Evolutionary conservation across 768 basidiomycete species (phyloP).

Genomic region (Kwoniella dejecticola): DNA sequence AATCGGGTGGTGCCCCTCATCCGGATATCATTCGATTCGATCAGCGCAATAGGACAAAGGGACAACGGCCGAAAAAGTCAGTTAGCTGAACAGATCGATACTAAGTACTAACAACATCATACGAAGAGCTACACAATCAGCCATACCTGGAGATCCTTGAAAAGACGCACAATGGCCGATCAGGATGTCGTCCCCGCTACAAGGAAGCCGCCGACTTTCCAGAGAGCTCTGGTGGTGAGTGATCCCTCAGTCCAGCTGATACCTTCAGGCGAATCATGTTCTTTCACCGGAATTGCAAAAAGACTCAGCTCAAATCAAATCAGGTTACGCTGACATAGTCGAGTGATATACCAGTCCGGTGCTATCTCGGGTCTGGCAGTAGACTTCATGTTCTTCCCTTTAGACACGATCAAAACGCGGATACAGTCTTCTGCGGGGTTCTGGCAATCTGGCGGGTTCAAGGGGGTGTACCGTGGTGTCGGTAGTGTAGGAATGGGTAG

Average conservation of each 20-base stretch:
- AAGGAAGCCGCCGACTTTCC: conserved; percentile 12
- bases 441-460: conserved; percentile 78
- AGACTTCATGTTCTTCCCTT: conserved; percentile 92
- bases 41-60: background rate
- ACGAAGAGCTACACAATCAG: too few species aligned
- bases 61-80: conserved; percentile 13
- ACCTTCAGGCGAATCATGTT: too few species aligned
- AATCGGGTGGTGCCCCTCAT: background rate
- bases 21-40: conserved; percentile 1
- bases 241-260: too few species aligned
- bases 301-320: too few species aligned
- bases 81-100: background rate
- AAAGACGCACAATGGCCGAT: too few species aligned
- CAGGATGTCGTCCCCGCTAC: background rate
- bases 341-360: conserved; percentile 88
- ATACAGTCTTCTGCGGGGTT: conserved; percentile 89
- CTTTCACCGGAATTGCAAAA: too few species aligned
- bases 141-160: too few species aligned
- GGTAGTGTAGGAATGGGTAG: conserved; percentile 93
- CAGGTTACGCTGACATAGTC: conserved; percentile 62
- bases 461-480: conserved; percentile 86
- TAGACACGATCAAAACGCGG: conserved; percentile 95
- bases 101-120: too few species aligned
- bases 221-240: conserved; percentile 18
- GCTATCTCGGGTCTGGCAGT: conserved; percentile 90